phyloP scores from a whole-genome alignment of 1,139 yeast genomes.

The Debaryomyces udenii region DNA sequence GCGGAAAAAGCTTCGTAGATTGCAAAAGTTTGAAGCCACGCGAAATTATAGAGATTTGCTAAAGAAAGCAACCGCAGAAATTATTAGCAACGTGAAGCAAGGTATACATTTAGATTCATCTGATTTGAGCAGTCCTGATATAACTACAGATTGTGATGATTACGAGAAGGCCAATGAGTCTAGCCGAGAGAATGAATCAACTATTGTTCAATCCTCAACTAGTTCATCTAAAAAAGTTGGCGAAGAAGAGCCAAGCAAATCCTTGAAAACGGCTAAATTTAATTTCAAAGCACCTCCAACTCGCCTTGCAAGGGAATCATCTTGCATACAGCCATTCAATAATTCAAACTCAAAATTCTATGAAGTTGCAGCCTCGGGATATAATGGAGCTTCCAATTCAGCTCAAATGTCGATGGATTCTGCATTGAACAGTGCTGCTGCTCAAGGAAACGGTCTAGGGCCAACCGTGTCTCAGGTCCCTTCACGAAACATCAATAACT shows the following conservation, averaged over 20 bases:
- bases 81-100: slow-evolving; percentile 30
- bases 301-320: slow-evolving; percentile 31
- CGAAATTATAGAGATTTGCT: slow-evolving; percentile 43
- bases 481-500: slow-evolving; percentile 63
- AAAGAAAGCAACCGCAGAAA: slow-evolving; percentile 38
- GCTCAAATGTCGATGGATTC: slow-evolving; percentile 49
- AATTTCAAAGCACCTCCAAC: slow-evolving; percentile 30
- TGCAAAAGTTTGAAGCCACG: slow-evolving; percentile 44
- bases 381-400: slow-evolving; percentile 60
- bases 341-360: slow-evolving; percentile 46
- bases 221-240: slow-evolving; percentile 18
- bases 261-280: slow-evolving; percentile 13
- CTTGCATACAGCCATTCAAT: slow-evolving; percentile 30
- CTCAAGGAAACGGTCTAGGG: slow-evolving; percentile 69
- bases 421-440: slow-evolving; percentile 39
- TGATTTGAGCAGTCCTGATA: slow-evolving; percentile 31
- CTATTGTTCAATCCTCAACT: slow-evolving; percentile 20
- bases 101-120: slow-evolving; percentile 23
- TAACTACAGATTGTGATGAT: slow-evolving; percentile 21
- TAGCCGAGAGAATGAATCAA: slow-evolving; percentile 18
- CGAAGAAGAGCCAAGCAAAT: slow-evolving; percentile 13
- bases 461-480: slow-evolving; percentile 69
- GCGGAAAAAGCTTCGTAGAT: slow-evolving; percentile 39
- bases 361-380: slow-evolving; percentile 83
- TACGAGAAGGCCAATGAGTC: slow-evolving; percentile 25